Evolutionary conservation across 805 yeast genomes (phyloP).

Genomic region (Saturnispora zaruensis): DNA sequence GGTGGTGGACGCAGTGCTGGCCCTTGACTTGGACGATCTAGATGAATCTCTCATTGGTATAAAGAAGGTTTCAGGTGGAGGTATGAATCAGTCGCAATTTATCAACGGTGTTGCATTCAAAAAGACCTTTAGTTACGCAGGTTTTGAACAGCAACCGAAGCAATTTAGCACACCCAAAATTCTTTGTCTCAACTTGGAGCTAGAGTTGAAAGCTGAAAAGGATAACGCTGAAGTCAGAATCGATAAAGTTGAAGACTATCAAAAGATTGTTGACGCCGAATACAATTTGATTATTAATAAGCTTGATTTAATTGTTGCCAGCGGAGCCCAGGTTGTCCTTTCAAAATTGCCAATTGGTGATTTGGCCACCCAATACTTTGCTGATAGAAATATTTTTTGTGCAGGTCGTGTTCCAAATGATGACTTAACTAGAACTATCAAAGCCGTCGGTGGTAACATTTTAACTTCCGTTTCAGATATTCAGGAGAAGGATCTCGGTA

Average conservation of each 20-base stretch:
- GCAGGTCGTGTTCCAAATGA: slow-evolving; percentile 90
- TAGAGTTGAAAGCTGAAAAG: slow-evolving; percentile 95
- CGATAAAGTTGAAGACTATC: slow-evolving; percentile 88
- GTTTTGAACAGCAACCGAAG: slow-evolving; percentile 98
- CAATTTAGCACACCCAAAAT: slow-evolving; percentile 71
- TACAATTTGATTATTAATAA: slow-evolving; percentile 90
- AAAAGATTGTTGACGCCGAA: slow-evolving; percentile 97
- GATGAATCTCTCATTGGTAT: slow-evolving; percentile 90
- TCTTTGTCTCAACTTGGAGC: slow-evolving; percentile 78
- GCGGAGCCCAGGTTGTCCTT: slow-evolving; percentile 89
- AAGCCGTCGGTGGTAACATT: slow-evolving; percentile 88
- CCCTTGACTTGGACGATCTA: slow-evolving; percentile 75
- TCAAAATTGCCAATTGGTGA: slow-evolving; percentile 97
- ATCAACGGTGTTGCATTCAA: slow-evolving; percentile 95
- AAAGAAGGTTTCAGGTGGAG: slow-evolving; percentile 92
- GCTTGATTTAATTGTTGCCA: slow-evolving; percentile 66
- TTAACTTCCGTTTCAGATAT: slow-evolving; percentile 75
- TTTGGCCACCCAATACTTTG: slow-evolving; percentile 96
- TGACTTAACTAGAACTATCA: slow-evolving; percentile 85
- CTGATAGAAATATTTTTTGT: slow-evolving; percentile 92
- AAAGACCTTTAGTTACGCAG: slow-evolving; percentile 95
- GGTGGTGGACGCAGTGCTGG: slow-evolving; percentile 92
- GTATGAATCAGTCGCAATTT: slow-evolving; percentile 85
- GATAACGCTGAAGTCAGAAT: slow-evolving; percentile 98
- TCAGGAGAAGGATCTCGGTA: slow-evolving; percentile 59